Conservation (phyloP, 2,329 filamentous ascomycete genomes). For the Aspergillus pseudoviridinutans region DNA sequence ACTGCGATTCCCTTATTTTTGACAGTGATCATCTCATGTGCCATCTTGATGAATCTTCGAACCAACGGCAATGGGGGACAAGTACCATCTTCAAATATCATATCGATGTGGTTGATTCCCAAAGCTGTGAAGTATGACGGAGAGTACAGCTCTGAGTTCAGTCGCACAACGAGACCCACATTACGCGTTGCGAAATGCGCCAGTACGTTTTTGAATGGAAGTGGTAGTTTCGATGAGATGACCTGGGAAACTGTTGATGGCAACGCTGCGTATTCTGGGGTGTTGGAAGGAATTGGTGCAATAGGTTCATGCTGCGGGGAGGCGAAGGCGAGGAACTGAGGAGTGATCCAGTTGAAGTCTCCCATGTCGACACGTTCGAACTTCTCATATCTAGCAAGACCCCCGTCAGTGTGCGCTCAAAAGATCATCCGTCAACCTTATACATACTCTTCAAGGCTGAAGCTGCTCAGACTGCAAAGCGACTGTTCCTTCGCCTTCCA, state of each 20-base stretch:
- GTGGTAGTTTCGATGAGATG: constrained; percentile 65
- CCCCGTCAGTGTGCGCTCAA: constrained; percentile 10
- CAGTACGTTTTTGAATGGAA: constrained; percentile 93
- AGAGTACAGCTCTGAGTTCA: constrained; percentile 95
- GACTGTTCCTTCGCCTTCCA: constrained; percentile 98
- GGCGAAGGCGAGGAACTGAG: constrained; percentile 91
- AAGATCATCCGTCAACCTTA: background rate
- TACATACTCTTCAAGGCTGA: constrained; percentile 80
- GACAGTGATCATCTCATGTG: constrained; percentile 88
- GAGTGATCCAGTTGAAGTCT: constrained; percentile 99
- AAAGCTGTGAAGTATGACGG: constrained; percentile 95
- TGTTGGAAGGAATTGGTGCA: constrained; percentile 65
- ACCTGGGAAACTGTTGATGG: constrained; percentile 74
- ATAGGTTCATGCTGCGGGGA: constrained; percentile 83
- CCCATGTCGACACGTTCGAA: constrained; percentile 96
- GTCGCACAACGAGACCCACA: constrained; percentile 86
- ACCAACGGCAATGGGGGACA: constrained; percentile 88
- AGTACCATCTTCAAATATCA: constrained; percentile 99
- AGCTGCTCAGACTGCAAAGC: constrained; percentile 85
- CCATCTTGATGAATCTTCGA: constrained; percentile 88
- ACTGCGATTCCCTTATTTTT: constrained; percentile 93
- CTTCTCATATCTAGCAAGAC: constrained; percentile 67
- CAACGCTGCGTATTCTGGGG: constrained; percentile 68
- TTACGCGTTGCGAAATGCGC: constrained; percentile 82
- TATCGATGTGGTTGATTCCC: constrained; percentile 92